phyloP scores from a whole-genome alignment of 2,329 filamentous ascomycete genomes.

The Cladosporium sp. region DNA sequence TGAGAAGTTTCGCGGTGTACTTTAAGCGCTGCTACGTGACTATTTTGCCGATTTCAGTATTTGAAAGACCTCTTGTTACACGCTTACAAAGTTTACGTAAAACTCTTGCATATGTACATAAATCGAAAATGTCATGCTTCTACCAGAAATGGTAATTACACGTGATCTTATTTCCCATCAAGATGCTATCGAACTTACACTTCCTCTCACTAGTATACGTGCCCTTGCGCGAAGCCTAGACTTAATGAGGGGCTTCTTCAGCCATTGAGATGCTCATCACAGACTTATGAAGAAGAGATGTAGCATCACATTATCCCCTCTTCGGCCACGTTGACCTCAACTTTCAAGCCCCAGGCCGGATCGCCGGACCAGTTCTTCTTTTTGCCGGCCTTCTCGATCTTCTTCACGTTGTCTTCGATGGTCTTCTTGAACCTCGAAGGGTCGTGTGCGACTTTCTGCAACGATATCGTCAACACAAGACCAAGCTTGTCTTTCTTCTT shows the following conservation, averaged over 20 bases:
- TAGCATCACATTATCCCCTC: slow-evolving; percentile 8
- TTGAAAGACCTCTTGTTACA: no score
- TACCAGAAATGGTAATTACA: no score
- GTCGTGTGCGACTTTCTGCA: slow-evolving; percentile 39
- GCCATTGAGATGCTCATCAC: no score
- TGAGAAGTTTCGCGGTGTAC: not conserved
- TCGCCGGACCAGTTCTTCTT: slow-evolving; percentile 53
- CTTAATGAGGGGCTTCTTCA: no score
- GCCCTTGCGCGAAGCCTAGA: no score
- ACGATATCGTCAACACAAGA: slow-evolving; percentile 40
- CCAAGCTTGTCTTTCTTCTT: slow-evolving; percentile 33
- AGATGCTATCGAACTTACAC: not conserved
- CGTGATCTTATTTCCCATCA: no score
- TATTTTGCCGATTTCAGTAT: no score
- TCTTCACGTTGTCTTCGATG: slow-evolving; percentile 37
- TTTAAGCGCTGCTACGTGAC: no score
- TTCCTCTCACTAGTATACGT: no score
- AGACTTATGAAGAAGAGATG: no score
- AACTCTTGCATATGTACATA: no score
- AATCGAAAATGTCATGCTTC: not conserved
- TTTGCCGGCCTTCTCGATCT: slow-evolving; percentile 56
- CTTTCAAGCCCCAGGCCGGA: slow-evolving; percentile 38
- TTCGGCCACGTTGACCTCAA: slow-evolving; percentile 29
- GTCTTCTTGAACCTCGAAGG: slow-evolving; percentile 41
- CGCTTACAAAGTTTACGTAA: no score